Percentiles rank a stretch among this genome's conserved stretches.
Evolutionary conservation across 2,329 filamentous ascomycete species (phyloP).

Genomic region (Beauveria varroae): DNA sequence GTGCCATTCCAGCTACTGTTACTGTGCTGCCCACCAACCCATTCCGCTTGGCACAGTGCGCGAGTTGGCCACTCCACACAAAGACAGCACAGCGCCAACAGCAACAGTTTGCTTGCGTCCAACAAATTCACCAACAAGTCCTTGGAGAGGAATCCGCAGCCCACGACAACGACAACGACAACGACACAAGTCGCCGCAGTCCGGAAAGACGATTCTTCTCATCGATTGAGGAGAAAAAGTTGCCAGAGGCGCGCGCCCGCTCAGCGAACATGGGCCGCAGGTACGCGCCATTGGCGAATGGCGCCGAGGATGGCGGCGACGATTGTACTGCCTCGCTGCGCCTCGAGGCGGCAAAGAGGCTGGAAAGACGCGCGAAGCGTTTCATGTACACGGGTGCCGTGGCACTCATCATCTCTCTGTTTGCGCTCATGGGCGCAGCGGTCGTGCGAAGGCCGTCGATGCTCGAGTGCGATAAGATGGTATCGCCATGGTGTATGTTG

Average conservation of each 20-base stretch:
- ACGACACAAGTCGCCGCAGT: neutral
- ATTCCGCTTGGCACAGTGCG: neutral
- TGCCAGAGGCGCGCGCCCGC: neutral
- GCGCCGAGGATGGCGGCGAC: neutral
- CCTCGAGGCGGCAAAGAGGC: neutral
- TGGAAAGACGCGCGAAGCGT: constrained; percentile 4
- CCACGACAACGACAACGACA: neutral
- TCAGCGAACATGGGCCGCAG: neutral
- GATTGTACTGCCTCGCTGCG: neutral
- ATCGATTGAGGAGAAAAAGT: neutral
- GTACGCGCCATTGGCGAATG: constrained; percentile 1
- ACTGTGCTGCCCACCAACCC: neutral
- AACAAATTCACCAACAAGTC: neutral
- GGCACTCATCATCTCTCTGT: neutral
- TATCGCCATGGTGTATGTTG: constrained; percentile 8
- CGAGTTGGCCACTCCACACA: neutral
- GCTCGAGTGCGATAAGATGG: constrained; percentile 8
- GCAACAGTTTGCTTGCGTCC: neutral
- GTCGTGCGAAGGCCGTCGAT: constrained; percentile 1
- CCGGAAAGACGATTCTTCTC: neutral
- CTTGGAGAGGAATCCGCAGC: neutral
- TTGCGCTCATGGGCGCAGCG: neutral
- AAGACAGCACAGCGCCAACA: neutral
- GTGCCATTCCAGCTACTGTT: too few relatives aligned
- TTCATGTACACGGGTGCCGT: neutral